A percentile compares a stretch with the other conserved stretches of the same genome.
Evolutionary conservation across 2,329 filamentous ascomycete genomes (phyloP).

Genomic region (Colletotrichum liriopes): DNA sequence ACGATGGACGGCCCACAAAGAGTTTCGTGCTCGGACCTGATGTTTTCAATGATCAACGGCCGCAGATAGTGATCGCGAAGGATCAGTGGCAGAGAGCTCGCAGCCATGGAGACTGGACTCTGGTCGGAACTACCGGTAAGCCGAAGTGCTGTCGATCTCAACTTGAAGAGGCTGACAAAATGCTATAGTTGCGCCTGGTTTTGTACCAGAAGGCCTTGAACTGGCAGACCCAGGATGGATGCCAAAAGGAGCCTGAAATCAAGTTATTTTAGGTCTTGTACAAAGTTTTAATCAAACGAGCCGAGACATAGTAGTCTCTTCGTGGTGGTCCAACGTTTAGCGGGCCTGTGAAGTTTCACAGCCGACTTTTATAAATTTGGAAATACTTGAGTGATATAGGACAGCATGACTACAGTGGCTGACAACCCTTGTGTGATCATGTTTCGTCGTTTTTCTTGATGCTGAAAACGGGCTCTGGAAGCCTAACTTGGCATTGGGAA

Average conservation of each 20-base stretch:
- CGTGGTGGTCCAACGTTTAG: background rate
- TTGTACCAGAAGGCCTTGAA: background rate
- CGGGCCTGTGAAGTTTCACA: too few species aligned
- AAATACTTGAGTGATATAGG: too few species aligned
- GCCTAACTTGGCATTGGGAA: constrained; percentile 47
- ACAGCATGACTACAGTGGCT: too few species aligned
- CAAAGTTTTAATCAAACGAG: background rate
- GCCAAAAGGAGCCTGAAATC: constrained; percentile 8
- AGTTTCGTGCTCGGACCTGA: constrained; percentile 58
- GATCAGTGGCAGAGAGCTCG: constrained; percentile 63
- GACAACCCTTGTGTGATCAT: background rate
- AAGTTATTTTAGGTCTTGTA: background rate
- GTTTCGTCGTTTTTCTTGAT: constrained; percentile 36
- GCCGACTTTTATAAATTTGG: too few species aligned
- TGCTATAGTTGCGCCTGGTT: constrained; percentile 4
- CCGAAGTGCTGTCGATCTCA: background rate
- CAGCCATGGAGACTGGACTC: constrained; percentile 63
- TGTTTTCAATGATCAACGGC: constrained; percentile 58
- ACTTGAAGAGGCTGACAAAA: background rate
- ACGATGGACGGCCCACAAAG: constrained; percentile 58
- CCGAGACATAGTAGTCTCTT: too few species aligned
- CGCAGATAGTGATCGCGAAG: constrained; percentile 60
- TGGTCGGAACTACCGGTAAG: constrained; percentile 57
- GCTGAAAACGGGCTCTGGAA: constrained; percentile 48
- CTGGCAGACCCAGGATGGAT: constrained; percentile 22